Percentiles rank a stretch among this genome's conserved stretches.
phyloP scores from a whole-genome alignment of 2,329 filamentous ascomycete species.

The Nemania serpens region DNA sequence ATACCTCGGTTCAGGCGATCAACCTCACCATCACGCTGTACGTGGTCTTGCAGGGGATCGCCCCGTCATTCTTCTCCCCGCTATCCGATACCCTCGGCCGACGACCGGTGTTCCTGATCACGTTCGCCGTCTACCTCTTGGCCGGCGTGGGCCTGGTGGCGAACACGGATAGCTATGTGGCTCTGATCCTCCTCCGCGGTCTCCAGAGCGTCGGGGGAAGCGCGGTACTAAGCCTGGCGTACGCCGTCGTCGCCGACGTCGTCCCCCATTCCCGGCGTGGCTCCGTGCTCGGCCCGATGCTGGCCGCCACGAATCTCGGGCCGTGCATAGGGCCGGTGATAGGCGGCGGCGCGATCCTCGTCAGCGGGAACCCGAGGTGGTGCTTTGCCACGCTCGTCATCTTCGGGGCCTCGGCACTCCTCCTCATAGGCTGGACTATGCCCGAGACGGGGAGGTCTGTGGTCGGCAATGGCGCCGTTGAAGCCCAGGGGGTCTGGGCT shows the following conservation, averaged over 20 bases:
- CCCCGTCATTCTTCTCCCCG: conserved; percentile 43
- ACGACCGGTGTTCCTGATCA: conserved; percentile 48
- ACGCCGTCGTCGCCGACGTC: conserved; percentile 24
- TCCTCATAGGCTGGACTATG: conserved; percentile 17
- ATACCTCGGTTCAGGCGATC: conserved; percentile 36
- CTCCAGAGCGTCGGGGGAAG: conserved; percentile 24
- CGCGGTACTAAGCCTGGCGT: conserved; percentile 11
- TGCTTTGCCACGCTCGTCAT: conserved; percentile 20
- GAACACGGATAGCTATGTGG: conserved; percentile 13
- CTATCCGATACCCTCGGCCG: conserved; percentile 39
- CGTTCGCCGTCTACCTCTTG: conserved; percentile 51
- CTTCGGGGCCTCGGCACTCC: conserved; percentile 3
- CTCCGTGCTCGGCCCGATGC: conserved; percentile 17
- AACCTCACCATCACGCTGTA: conserved; percentile 48
- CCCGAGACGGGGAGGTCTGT: conserved; percentile 22
- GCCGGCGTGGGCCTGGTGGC: conserved; percentile 54
- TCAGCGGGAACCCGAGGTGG: conserved; percentile 13
- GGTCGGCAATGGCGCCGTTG: conserved; percentile 24
- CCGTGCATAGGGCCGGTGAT: conserved; percentile 22
- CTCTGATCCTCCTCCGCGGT: conserved; percentile 17
- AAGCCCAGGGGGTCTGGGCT: conserved; percentile 19
- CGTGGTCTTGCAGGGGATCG: conserved; percentile 50
- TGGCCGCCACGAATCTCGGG: conserved; percentile 11
- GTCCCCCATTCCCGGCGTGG: conserved; percentile 14
- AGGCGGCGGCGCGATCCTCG: conserved; percentile 17